Percentiles rank a stretch among this genome's conserved stretches.
phyloP scores from a whole-genome alignment of 1,284 basidiomycete species.

The Ustilago lituana region DNA sequence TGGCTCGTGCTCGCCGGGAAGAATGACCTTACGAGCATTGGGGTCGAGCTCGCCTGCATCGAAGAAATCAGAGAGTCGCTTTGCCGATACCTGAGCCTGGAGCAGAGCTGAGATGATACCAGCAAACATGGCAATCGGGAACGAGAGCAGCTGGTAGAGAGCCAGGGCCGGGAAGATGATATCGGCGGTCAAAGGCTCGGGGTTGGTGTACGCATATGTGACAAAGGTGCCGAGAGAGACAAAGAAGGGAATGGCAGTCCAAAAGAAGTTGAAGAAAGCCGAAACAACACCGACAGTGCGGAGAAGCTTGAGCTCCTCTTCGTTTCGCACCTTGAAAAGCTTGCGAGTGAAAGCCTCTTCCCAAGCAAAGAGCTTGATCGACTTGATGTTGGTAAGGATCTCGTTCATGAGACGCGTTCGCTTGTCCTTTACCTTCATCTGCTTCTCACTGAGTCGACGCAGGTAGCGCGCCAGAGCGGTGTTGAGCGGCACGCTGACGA shows the following conservation, averaged over 20 bases:
- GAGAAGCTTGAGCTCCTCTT: constrained; percentile 79
- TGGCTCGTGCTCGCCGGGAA: constrained; percentile 30
- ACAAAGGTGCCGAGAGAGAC: constrained; percentile 87
- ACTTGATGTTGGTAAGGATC: constrained; percentile 63
- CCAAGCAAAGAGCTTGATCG: constrained; percentile 64
- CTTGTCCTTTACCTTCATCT: constrained; percentile 89
- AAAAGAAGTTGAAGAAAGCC: constrained; percentile 76
- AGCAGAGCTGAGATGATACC: constrained; percentile 61
- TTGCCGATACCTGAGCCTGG: constrained; percentile 62
- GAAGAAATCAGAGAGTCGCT: constrained; percentile 70
- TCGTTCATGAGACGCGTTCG: constrained; percentile 65
- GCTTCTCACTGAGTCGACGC: constrained; percentile 78
- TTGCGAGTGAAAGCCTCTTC: constrained; percentile 71
- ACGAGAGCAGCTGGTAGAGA: constrained; percentile 72
- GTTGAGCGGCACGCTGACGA: constrained; percentile 76
- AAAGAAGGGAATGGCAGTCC: constrained; percentile 79
- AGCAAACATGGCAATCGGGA: constrained; percentile 77
- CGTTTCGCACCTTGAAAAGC: constrained; percentile 76
- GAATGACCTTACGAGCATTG: constrained; percentile 49
- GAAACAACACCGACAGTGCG: constrained; percentile 79
- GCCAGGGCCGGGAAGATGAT: constrained; percentile 68
- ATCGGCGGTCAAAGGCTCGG: constrained; percentile 73
- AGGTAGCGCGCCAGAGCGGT: constrained; percentile 78
- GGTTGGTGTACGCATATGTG: constrained; percentile 78
- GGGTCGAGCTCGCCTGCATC: constrained; percentile 74